Conservation (phyloP, 169 alveolate genomes). For the Plasmodium reichenowi region DNA sequence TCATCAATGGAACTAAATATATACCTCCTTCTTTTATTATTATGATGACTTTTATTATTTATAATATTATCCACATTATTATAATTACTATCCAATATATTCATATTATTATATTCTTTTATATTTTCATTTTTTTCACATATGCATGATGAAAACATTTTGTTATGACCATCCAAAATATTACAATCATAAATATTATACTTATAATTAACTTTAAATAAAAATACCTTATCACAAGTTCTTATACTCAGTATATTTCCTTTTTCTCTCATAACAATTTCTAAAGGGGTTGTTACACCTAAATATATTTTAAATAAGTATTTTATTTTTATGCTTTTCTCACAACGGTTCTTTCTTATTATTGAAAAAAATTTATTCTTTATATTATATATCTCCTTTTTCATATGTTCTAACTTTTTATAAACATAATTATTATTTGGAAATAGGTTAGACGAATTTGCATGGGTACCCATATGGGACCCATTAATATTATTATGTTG, state of each 20-base stretch:
- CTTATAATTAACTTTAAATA: conserved; percentile 48
- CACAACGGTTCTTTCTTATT: background rate
- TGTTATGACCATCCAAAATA: background rate
- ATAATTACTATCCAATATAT: background rate
- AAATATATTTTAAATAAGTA: conserved; percentile 62
- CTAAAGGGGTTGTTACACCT: conserved; percentile 61
- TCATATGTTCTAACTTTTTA: conserved; percentile 24
- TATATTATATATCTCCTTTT: conserved; percentile 18
- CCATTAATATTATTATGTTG: too few relatives aligned
- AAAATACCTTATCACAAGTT: conserved; percentile 62
- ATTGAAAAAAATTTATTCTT: conserved; percentile 20
- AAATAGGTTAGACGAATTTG: background rate
- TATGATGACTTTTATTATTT: background rate
- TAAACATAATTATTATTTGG: conserved; percentile 24
- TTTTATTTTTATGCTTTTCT: conserved; percentile 40
- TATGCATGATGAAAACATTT: background rate
- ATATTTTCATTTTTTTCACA: background rate
- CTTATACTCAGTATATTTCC: conserved; percentile 59
- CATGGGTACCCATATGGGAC: too few relatives aligned
- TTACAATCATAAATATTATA: conserved; percentile 3
- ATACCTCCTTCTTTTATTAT: background rate
- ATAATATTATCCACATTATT: background rate
- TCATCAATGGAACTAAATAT: conserved; percentile 45
- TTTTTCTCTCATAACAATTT: conserved; percentile 63
- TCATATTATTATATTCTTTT: background rate